phyloP scores from a whole-genome alignment of 495 filamentous ascomycete genomes.

The Neurospora terricola region DNA sequence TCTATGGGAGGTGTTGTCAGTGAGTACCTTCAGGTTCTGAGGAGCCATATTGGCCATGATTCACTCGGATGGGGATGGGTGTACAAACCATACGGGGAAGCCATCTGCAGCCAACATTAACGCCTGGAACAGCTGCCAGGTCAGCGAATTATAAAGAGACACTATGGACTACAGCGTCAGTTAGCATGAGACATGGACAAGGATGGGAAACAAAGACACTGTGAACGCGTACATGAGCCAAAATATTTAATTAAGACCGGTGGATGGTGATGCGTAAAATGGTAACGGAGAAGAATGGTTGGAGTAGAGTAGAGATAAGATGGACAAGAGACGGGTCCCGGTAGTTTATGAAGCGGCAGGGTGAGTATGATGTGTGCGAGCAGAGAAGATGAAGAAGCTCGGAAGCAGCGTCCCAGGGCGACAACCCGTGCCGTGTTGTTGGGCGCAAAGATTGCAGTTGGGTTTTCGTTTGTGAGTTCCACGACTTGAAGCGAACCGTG shows the following conservation, averaged over 20 bases:
- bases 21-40: not conserved
- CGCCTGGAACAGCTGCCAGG: not conserved
- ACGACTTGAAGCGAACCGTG: not conserved
- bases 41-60: not conserved
- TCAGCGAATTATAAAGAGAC: not conserved
- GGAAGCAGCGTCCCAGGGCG: not conserved
- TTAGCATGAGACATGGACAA: not conserved
- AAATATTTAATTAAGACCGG: not conserved
- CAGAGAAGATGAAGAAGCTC: not conserved
- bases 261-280: not conserved
- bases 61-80: not conserved
- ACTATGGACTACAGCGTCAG: not conserved
- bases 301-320: not conserved
- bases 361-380: not conserved
- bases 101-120: not conserved
- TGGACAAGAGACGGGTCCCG: not conserved
- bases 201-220: not conserved
- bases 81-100: not conserved
- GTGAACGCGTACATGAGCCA: not conserved
- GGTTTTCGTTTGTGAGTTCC: not conserved
- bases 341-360: not conserved
- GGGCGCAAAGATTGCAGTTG: not conserved
- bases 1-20: constrained; percentile 10
- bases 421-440: not conserved
- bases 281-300: not conserved